These are phyloP conservation scores for Vitis vinifera DNA, from an alignment of 164 flowering plant species.

Conservation along the genomic window DNA sequence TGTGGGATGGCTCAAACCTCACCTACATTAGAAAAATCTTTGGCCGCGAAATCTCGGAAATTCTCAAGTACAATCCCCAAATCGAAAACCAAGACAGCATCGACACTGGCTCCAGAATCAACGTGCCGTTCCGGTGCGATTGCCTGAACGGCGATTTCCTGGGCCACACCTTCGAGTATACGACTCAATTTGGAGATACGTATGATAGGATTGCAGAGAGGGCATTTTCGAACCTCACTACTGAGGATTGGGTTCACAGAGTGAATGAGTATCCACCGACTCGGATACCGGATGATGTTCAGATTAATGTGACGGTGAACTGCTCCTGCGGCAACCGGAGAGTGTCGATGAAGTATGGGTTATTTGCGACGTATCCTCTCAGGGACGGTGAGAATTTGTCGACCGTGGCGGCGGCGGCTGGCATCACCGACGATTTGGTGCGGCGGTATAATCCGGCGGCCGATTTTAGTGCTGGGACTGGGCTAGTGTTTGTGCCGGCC, in stretches of 20 bases:
- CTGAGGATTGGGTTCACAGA: constrained; percentile 30
- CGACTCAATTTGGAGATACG: constrained; percentile 23
- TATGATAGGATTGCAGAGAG: constrained; percentile 23
- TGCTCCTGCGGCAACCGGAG: constrained; percentile 42
- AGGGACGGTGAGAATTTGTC: constrained; percentile 29
- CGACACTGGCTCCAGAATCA: constrained; percentile 8
- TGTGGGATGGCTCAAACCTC: constrained; percentile 30
- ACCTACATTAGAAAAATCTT: constrained; percentile 28
- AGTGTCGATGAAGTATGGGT: constrained; percentile 37
- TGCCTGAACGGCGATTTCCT: constrained; percentile 38
- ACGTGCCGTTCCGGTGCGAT: constrained; percentile 35
- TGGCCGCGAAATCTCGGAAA: constrained; percentile 2
- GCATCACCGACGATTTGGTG: constrained; percentile 28
- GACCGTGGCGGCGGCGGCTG: constrained; percentile 20
- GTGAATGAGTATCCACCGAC: constrained; percentile 25
- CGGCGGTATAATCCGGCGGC: constrained; percentile 26
- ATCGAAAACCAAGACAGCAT: constrained; percentile 14
- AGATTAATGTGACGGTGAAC: constrained; percentile 40
- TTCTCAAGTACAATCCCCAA: constrained; percentile 23
- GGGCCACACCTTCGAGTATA: constrained; percentile 37
- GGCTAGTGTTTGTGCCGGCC: constrained; percentile 39
- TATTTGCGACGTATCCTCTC: constrained; percentile 47
- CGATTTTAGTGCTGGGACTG: constrained; percentile 31
- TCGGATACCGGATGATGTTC: constrained; percentile 21
- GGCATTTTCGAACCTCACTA: constrained; percentile 32